Conservation (phyloP, 352 stramenopile genomes). For the Globisporangium iwayamae region DNA sequence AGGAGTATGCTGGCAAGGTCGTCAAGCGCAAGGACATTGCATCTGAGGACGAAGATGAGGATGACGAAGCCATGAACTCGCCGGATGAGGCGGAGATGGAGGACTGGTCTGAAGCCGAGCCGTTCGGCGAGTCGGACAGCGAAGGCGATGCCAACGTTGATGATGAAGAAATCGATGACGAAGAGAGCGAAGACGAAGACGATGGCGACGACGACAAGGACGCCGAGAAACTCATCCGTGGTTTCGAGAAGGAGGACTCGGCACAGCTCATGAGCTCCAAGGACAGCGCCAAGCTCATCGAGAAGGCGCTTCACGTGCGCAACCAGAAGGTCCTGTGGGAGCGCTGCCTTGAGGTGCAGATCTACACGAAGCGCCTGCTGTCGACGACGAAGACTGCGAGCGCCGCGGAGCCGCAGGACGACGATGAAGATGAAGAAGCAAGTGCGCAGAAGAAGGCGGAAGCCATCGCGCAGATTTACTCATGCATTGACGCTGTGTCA, state of each 20-base stretch:
- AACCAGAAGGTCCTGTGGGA: conserved; percentile 87
- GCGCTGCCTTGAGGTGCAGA: conserved; percentile 79
- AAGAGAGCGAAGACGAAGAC: conserved; percentile 31
- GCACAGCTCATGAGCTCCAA: conserved; percentile 67
- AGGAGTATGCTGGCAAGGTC: conserved; percentile 74
- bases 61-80: conserved; percentile 32
- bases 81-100: conserved; percentile 73
- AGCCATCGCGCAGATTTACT: conserved; percentile 46
- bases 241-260: conserved; percentile 77
- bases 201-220: conserved; percentile 50
- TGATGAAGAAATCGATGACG: conserved; percentile 26
- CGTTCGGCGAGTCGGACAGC: conserved; percentile 68
- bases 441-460: conserved; percentile 33
- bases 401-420: conserved; percentile 4
- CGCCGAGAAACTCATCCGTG: conserved; percentile 71
- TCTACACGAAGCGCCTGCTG: conserved; percentile 79
- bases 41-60: background rate
- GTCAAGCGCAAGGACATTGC: conserved; percentile 64
- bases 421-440: conserved; percentile 17
- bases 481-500: conserved; percentile 59
- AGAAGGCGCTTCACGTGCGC: conserved; percentile 77
- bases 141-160: conserved; percentile 26
- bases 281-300: conserved; percentile 70
- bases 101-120: conserved; percentile 80
- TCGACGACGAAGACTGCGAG: conserved; percentile 36